Base-by-base conservation (phyloP, 345 rosid genomes). In the Hirschfeldia incana region DNA sequence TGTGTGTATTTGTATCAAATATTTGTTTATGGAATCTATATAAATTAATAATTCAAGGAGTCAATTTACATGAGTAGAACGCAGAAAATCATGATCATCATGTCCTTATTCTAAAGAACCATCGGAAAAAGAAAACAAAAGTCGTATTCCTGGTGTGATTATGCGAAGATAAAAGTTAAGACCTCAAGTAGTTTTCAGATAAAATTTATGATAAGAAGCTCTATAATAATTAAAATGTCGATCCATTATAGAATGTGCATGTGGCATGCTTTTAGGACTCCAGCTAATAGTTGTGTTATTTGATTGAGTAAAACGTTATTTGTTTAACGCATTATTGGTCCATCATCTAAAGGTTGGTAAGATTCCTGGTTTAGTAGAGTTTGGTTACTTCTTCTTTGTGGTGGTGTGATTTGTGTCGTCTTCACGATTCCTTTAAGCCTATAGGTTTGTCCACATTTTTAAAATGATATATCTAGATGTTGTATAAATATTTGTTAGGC, bases 211-310 rank as follows among this genome's bases (percentile, higher is more conserved):
- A 73, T 67, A 33, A 15, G 49, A 33, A 15, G 49, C 57, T 60
- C 28, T 7, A 44, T 0, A 67, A 26, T 73, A 59, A 32, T 59
- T 7, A 44, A 58, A 58, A 3, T 58, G 75, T 61, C 16, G 27
- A 55, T 36, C 44, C 49, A 74, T 69, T 61, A 59, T 59, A 73
- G 7, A 66, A 71, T 32, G 36, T 73, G 58, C 78, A 67, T 60
- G 82, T 73, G 74, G 74, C 78, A 67, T 73, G 70, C 44, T n/a
- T 55, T 64, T 36, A 64, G 57, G 46, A 74, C 46, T 12, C 27
- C 37, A 4, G 27, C 81, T 51, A 72, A 58, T 67, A 66, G 28
- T 78, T 78, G 12, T 46, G 68, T 5, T 2, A 57, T 12, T 9
- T 37, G 26, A 21, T 42, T 78, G 17, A 55, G 11, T 65, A 53